These are phyloP conservation scores for Xerocomellus intermedius DNA, from an alignment of 768 basidiomycete species.

Conservation along the genomic window DNA sequence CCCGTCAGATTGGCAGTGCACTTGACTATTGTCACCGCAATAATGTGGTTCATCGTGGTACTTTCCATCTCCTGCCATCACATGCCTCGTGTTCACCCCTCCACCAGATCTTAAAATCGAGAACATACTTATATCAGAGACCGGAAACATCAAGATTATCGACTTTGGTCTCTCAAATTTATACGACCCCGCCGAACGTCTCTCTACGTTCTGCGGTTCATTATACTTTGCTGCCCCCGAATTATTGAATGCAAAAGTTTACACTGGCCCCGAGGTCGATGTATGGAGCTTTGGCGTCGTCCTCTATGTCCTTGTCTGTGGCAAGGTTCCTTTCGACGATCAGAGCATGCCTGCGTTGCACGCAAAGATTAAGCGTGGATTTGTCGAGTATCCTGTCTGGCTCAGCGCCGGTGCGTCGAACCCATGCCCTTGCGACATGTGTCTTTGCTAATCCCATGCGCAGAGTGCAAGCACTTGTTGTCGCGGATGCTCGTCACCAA, in stretches of 20 bases:
- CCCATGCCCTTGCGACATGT: not conserved
- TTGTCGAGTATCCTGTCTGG: conserved; percentile 98
- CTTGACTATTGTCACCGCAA: conserved; percentile 97
- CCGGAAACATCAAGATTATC: conserved; percentile 99
- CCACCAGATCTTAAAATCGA: conserved; percentile 92
- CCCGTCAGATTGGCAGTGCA: conserved; percentile 94
- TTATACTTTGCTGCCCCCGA: conserved; percentile 99
- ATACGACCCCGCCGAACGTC: conserved; percentile 76
- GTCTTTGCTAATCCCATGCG: conserved; percentile 9
- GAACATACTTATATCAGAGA: conserved; percentile 98
- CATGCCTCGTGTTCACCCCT: conserved; percentile 4
- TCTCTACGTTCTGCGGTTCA: conserved; percentile 96
- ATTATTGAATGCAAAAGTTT: conserved; percentile 92
- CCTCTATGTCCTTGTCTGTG: conserved; percentile 95
- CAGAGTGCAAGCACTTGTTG: conserved; percentile 93
- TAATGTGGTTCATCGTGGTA: conserved; percentile 93
- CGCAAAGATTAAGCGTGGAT: conserved; percentile 96
- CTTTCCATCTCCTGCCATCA: conserved; percentile 15
- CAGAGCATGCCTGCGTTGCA: conserved; percentile 99
- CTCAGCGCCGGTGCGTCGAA: conserved; percentile 76
- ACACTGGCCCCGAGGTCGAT: conserved; percentile 97
- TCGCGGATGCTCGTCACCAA: conserved; percentile 96
- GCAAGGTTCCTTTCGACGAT: conserved; percentile 98
- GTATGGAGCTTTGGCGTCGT: conserved; percentile 99
- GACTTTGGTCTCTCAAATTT: conserved; percentile 98